Evolutionary conservation across 176 grass and related monocot species (phyloP).

Genomic region (Ensete ventricosum): DNA sequence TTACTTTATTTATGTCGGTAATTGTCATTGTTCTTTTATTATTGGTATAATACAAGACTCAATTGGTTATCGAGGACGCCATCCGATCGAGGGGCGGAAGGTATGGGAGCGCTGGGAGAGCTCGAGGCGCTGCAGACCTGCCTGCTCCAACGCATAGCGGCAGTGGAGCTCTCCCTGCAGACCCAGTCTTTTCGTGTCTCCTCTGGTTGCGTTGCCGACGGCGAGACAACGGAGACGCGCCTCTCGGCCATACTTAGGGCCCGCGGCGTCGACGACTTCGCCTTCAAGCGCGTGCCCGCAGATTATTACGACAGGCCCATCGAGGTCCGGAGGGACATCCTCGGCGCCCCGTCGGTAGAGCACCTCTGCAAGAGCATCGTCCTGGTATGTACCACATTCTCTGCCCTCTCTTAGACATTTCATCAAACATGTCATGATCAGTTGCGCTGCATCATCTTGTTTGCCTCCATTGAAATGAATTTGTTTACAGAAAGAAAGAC

Average conservation of each 20-base stretch:
- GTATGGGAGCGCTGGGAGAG: conserved; percentile 41
- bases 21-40: too few relatives aligned
- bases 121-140: conserved; percentile 50
- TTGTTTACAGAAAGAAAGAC: not conserved
- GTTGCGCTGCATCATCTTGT: not conserved
- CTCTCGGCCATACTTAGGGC: conserved; percentile 43
- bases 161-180: conserved; percentile 40
- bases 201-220: conserved; percentile 1
- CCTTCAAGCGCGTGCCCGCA: conserved; percentile 50
- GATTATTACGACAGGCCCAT: conserved; percentile 79
- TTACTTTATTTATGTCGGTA: too few relatives aligned
- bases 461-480: not conserved
- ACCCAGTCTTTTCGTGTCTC: conserved; percentile 21
- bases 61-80: too few relatives aligned
- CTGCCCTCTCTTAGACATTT: conserved; percentile 16
- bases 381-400: conserved; percentile 36
- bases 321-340: conserved; percentile 49
- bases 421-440: conserved; percentile 23
- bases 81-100: not conserved
- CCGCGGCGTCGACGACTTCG: conserved; percentile 51
- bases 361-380: conserved; percentile 97
- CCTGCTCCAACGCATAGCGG: conserved; percentile 49
- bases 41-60: too few relatives aligned
- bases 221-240: conserved; percentile 25
- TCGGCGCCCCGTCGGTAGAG: conserved; percentile 41